These are phyloP conservation scores for Arabidopsis thaliana DNA, from an alignment of 345 rosid genomes.

Conservation along the genomic window DNA sequence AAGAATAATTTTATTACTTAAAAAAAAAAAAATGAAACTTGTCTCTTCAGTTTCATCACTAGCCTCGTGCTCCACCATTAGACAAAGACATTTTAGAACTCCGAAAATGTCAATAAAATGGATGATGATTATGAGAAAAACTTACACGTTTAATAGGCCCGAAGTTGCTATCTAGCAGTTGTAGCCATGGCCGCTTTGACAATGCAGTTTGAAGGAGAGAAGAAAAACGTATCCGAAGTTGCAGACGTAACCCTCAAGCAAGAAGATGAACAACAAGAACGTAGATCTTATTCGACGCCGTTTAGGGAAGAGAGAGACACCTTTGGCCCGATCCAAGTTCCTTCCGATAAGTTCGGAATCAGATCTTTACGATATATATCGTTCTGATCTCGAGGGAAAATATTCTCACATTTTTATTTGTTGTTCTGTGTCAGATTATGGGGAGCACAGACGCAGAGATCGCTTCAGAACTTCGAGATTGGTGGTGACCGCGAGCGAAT, in stretches of 20 bases:
- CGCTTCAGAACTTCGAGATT: constrained; percentile 85
- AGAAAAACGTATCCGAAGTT: constrained; percentile 43
- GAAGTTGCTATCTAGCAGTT: constrained; percentile 43
- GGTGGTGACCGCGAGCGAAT: constrained; percentile 89
- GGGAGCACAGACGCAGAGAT: constrained; percentile 98
- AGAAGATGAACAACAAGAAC: constrained; percentile 47
- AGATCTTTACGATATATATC: neutral
- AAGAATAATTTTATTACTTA: neutral
- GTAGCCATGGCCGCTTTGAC: constrained; percentile 80
- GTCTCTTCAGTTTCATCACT: constrained; percentile 11
- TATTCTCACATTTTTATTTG: neutral
- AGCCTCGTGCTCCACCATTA: constrained; percentile 13
- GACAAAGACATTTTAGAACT: neutral
- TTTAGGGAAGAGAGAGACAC: constrained; percentile 91
- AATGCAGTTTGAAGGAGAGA: constrained; percentile 55
- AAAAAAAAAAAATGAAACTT: neutral
- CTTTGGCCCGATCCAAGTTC: constrained; percentile 87
- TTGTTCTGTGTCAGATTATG: constrained; percentile 58
- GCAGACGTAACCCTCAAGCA: constrained; percentile 46
- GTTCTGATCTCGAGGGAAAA: neutral
- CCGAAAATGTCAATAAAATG: neutral
- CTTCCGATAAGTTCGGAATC: constrained; percentile 67
- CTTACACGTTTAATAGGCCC: neutral
- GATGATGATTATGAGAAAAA: neutral
- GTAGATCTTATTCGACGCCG: constrained; percentile 57